Percentiles rank a stretch among this genome's conserved stretches.
These are phyloP conservation scores for Cryptosporidium canis DNA, from an alignment of 169 alveolate genomes.

Conservation along the genomic window DNA sequence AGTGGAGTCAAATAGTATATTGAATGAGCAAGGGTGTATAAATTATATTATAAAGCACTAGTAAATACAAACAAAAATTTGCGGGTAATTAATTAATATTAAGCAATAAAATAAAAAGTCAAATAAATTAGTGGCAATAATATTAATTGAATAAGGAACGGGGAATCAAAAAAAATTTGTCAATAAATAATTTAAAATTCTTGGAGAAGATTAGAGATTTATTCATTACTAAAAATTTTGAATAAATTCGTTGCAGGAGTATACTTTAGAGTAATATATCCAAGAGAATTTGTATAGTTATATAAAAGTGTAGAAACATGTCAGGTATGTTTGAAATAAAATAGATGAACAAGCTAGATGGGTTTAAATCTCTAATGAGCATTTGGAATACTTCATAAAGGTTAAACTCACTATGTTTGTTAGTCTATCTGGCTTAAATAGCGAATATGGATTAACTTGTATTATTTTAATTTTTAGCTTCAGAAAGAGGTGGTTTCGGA, in stretches of 20 bases:
- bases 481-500: constrained; percentile 81
- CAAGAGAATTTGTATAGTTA: background rate
- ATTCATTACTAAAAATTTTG: constrained; percentile 11
- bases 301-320: constrained; percentile 29
- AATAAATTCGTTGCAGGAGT: background rate
- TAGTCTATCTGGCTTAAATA: background rate
- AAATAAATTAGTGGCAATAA: background rate
- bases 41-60: background rate
- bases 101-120: background rate
- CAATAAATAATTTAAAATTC: constrained; percentile 7
- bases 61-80: background rate
- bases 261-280: background rate
- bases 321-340: constrained; percentile 41
- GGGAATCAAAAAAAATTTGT: background rate
- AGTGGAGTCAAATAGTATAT: background rate
- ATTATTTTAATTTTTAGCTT: background rate
- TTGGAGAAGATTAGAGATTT: constrained; percentile 2
- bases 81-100: background rate
- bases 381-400: background rate
- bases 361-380: background rate
- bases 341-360: background rate
- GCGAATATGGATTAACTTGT: background rate
- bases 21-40: background rate
- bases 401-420: background rate
- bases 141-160: background rate